Evolutionary conservation across 2,329 filamentous ascomycete genomes (phyloP).

Genomic region (Claviceps humidiphila): DNA sequence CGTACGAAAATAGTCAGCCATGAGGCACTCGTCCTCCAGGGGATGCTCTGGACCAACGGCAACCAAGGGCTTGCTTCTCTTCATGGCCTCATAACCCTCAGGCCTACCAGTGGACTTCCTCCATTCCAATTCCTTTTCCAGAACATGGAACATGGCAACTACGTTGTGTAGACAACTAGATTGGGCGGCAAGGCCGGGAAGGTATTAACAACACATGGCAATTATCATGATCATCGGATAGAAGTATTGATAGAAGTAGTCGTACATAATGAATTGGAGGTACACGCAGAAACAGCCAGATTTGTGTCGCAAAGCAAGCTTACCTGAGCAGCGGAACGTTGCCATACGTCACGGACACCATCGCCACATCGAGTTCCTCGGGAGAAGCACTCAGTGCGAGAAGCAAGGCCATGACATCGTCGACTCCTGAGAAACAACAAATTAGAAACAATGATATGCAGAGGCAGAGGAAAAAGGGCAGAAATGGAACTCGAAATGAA

Average conservation of each 20-base stretch:
- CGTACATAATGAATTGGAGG: no score
- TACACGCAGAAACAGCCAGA: neutral
- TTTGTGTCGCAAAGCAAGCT: constrained; percentile 6
- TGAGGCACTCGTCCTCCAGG: constrained; percentile 66
- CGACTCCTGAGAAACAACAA: constrained; percentile 45
- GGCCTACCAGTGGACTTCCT: constrained; percentile 53
- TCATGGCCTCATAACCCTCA: constrained; percentile 61
- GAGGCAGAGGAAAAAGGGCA: neutral
- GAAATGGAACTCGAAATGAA: no score
- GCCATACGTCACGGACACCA: constrained; percentile 85
- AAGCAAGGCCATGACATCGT: constrained; percentile 82
- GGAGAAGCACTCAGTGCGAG: constrained; percentile 69
- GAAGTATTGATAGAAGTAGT: no score
- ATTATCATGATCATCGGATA: no score
- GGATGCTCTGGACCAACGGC: constrained; percentile 80
- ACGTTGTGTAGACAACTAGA: constrained; percentile 76
- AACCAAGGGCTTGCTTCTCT: constrained; percentile 63
- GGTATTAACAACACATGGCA: neutral
- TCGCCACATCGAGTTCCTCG: constrained; percentile 72
- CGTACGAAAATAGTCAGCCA: constrained; percentile 80
- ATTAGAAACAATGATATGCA: neutral
- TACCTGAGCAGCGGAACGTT: constrained; percentile 81
- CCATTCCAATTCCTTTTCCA: constrained; percentile 83
- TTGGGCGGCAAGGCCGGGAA: neutral
- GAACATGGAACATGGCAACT: constrained; percentile 78